These are phyloP conservation scores for Paramecium octaurelia DNA, from an alignment of 73 alveolate species.

Conservation along the genomic window DNA sequence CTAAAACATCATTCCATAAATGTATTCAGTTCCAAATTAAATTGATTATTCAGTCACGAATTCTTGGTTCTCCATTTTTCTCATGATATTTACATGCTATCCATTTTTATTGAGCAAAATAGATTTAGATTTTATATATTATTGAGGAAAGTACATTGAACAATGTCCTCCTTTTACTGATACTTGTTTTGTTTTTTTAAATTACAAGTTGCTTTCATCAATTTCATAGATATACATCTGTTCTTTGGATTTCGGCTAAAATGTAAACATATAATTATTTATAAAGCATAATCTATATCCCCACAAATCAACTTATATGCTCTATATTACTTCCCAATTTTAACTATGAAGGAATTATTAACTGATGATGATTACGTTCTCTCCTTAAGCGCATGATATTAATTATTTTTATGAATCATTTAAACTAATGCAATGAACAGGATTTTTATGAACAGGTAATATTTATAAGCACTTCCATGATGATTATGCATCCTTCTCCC, in stretches of 20 bases:
- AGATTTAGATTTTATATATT: background rate
- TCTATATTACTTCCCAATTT: background rate
- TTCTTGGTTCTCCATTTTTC: background rate
- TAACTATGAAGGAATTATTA: background rate
- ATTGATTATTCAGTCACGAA: background rate
- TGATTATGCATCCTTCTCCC: background rate
- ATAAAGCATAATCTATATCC: background rate
- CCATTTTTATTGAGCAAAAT: background rate
- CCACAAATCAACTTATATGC: background rate
- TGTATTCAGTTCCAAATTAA: background rate
- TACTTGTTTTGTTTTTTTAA: background rate
- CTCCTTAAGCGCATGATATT: background rate
- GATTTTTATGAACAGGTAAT: background rate
- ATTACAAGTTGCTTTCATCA: background rate
- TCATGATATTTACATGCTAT: background rate
- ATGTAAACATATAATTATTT: background rate
- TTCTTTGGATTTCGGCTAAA: background rate
- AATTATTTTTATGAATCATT: background rate
- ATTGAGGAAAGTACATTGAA: background rate
- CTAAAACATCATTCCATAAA: background rate
- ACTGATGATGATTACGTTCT: background rate
- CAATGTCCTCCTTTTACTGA: background rate
- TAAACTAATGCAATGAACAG: background rate
- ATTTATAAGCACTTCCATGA: background rate
- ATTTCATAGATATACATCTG: background rate